These are phyloP conservation scores for Zopfochytrium polystomum DNA, from an alignment of 371 early-diverging fungal genomes.

Conservation along the genomic window DNA sequence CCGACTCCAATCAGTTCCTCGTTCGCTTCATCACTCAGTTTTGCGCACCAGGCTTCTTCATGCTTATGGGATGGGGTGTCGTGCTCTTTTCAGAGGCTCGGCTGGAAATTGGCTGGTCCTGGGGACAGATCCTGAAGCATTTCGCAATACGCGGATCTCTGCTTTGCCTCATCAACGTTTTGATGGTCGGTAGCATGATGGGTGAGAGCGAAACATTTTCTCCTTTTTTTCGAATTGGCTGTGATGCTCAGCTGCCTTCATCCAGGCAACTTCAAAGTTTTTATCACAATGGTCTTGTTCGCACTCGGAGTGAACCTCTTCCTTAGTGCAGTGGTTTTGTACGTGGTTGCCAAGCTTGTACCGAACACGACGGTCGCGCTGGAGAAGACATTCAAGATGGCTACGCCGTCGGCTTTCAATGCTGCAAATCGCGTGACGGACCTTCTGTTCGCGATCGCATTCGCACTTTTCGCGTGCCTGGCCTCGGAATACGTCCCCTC, in stretches of 20 bases:
- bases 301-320: conserved; percentile 47
- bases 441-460: conserved; percentile 1
- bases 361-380: conserved; percentile 19
- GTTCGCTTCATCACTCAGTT: conserved; percentile 34
- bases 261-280: not conserved
- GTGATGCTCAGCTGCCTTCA: not conserved
- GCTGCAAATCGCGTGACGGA: not conserved
- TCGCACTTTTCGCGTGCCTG: conserved; percentile 13
- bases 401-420: not conserved
- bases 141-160: conserved; percentile 40
- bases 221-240: conserved; percentile 7
- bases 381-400: not conserved
- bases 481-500: conserved; percentile 19
- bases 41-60: conserved; percentile 38
- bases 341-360: conserved; percentile 15
- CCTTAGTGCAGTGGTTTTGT: conserved; percentile 24
- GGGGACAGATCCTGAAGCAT: conserved; percentile 33
- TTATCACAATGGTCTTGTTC: conserved; percentile 35
- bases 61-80: conserved; percentile 38
- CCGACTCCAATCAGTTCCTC: too few species aligned
- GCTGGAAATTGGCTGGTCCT: conserved; percentile 30
- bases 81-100: conserved; percentile 34
- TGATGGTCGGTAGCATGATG: conserved; percentile 23
- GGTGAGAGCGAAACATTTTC: too few species aligned
- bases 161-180: conserved; percentile 25